Percentiles rank a stretch among this genome's conserved stretches.
These are phyloP conservation scores for Penicillium hordei DNA, from an alignment of 2,329 filamentous ascomycete genomes.

Conservation along the genomic window DNA sequence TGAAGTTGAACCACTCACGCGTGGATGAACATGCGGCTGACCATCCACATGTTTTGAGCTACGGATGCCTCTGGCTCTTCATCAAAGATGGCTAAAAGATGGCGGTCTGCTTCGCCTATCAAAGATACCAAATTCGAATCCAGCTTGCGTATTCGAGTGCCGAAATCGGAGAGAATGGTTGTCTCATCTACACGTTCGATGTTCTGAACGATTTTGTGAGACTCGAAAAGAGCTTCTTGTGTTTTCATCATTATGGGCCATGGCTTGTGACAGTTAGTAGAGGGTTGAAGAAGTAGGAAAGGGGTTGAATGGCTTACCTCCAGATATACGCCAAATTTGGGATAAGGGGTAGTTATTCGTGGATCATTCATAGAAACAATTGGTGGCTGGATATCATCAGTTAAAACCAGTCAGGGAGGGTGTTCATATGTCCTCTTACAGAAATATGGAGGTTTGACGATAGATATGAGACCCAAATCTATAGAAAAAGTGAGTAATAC, in stretches of 20 bases:
- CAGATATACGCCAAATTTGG: slow-evolving; percentile 16
- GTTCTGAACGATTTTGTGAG: slow-evolving; percentile 14
- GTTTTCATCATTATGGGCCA: slow-evolving; percentile 24
- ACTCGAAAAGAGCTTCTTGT: slow-evolving; percentile 19
- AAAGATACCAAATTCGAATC: slow-evolving; percentile 14
- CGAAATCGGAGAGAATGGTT: slow-evolving; percentile 3
- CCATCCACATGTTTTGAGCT: slow-evolving; percentile 19
- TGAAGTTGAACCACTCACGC: slow-evolving; percentile 13
- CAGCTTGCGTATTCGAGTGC: slow-evolving; percentile 13
- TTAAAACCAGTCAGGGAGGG: neutral
- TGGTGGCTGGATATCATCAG: slow-evolving; percentile 16
- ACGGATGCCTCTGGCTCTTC: slow-evolving; percentile 18
- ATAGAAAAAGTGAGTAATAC: neutral
- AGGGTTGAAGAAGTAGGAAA: neutral
- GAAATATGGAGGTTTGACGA: slow-evolving; percentile 21
- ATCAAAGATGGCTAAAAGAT: slow-evolving; percentile 11
- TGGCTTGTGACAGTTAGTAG: slow-evolving; percentile 15
- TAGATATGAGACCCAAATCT: slow-evolving; percentile 24
- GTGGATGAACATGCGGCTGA: slow-evolving; percentile 20
- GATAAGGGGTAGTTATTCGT: slow-evolving; percentile 28
- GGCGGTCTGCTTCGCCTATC: slow-evolving; percentile 18
- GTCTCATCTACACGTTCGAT: slow-evolving; percentile 13
- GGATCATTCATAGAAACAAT: slow-evolving; percentile 21
- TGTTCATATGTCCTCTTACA: slow-evolving; percentile 8
- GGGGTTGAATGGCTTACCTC: slow-evolving; percentile 17